Base-by-base conservation (phyloP, 345 rosid genomes). In the Eucalyptus victrix region DNA sequence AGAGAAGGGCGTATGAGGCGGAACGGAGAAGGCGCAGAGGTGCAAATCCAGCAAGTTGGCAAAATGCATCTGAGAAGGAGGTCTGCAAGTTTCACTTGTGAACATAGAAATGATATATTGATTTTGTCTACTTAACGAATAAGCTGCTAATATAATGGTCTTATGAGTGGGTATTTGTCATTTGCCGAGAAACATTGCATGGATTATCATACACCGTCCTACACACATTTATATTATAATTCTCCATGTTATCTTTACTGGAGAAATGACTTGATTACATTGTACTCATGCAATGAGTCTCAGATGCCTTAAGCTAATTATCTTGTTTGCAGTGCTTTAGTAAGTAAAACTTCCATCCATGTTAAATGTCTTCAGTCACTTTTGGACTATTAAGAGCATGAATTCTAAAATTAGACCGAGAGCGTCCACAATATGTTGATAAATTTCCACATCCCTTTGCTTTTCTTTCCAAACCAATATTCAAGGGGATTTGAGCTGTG, bases 1-100 rank as follows among this genome's bases (percentile, higher is more conserved):
- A 94, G 92, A 94, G 99, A 85, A 93, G 98, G 67, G 62, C 93
- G 42, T 94, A 95, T 95, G 99, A 97, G 87, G 90, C 89, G 67
- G 93, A 92, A 62, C 95, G 94, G 90, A 92, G 98, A 91, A 93
- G 91, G 91, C 92, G 90, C 88, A 94, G 92, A 95, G 91, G 92
- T 86, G 93, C 92, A 87, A 87, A 92, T 88, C 90, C 69, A 89
- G 91, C 89, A 40, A 92, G 90, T 89, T 93, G 94, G 95, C 95
- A 93, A 89, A 92, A 40, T 90, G 90, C 91, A 47, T 92, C 94
- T 34, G 91, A 93, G 83, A 95, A 94, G 91, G 97, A 95, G 96
- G 97, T 94, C 50, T 54, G 67, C 53, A 51, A 15, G 28, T 65
- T 87, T 56, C 42, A 13, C 44, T 87, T 86, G 40, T 56, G 21